phyloP scores from a whole-genome alignment of 305 asterid genomes.

The Plantago coronopus region DNA sequence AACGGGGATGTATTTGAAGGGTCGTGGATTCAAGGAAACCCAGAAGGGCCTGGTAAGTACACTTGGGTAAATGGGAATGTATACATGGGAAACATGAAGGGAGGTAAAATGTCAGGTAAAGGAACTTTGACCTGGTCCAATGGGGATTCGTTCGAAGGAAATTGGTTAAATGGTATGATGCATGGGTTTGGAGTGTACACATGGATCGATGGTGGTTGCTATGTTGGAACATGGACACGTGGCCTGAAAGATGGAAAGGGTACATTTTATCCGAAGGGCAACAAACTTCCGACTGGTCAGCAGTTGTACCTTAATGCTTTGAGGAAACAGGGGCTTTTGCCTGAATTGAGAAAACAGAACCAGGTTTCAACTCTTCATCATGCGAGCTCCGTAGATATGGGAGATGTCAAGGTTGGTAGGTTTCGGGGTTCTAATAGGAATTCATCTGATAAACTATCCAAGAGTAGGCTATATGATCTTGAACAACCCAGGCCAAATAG shows the following conservation, averaged over 20 bases:
- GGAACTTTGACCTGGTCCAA: conserved; percentile 89
- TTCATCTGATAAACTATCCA: not conserved
- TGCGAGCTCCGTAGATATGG: conserved; percentile 52
- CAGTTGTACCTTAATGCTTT: conserved; percentile 72
- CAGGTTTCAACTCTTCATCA: conserved; percentile 78
- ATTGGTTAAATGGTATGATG: conserved; percentile 75
- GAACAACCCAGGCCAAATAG: conserved; percentile 53
- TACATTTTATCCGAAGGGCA: conserved; percentile 81
- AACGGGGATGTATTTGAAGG: conserved; percentile 85
- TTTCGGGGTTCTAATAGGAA: conserved; percentile 33
- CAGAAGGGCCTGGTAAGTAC: conserved; percentile 96
- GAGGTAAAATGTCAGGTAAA: conserved; percentile 83
- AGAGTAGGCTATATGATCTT: conserved; percentile 9
- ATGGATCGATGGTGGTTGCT: conserved; percentile 80
- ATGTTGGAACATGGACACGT: conserved; percentile 85
- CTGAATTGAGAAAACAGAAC: conserved; percentile 65
- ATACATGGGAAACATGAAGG: conserved; percentile 82
- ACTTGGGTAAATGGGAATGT: conserved; percentile 82
- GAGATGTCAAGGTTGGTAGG: conserved; percentile 47
- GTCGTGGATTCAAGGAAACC: conserved; percentile 86
- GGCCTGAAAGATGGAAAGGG: conserved; percentile 98
- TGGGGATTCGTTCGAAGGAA: conserved; percentile 83
- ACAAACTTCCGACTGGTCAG: conserved; percentile 56
- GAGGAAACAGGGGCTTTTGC: conserved; percentile 80
- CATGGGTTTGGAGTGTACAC: conserved; percentile 88